These are phyloP conservation scores for Mollisiaceae sp. DNA, from an alignment of 2,329 filamentous ascomycete genomes.

Conservation along the genomic window DNA sequence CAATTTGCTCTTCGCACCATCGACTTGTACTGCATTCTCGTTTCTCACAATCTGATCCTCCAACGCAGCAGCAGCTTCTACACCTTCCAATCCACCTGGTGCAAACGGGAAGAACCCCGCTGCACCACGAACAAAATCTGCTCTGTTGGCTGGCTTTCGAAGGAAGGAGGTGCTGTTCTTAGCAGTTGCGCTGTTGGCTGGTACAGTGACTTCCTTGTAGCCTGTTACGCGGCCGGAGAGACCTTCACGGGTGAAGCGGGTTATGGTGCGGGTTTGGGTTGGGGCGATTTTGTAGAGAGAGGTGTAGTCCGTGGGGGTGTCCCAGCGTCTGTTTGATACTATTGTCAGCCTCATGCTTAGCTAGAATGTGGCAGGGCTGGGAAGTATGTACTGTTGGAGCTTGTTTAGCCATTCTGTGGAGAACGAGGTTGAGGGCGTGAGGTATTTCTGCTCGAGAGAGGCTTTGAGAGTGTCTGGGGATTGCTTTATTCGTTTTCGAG, in stretches of 20 bases:
- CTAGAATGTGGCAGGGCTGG: constrained; percentile 23
- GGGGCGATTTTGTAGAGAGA: constrained; percentile 86
- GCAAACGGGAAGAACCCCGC: constrained; percentile 95
- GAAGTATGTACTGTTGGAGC: constrained; percentile 71
- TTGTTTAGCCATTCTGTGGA: constrained; percentile 85
- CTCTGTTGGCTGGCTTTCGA: constrained; percentile 82
- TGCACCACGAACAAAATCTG: constrained; percentile 90
- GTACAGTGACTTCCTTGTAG: constrained; percentile 92
- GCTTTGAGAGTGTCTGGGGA: constrained; percentile 68
- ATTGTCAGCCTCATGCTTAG: constrained; percentile 22
- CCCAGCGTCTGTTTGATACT: constrained; percentile 66
- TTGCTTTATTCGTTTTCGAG: constrained; percentile 55
- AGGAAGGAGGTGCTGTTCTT: constrained; percentile 93
- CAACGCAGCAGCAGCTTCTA: constrained; percentile 82
- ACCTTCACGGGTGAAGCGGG: constrained; percentile 87
- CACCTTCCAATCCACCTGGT: constrained; percentile 84
- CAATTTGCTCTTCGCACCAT: constrained; percentile 60
- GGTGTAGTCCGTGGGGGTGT: constrained; percentile 78
- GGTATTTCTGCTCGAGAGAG: constrained; percentile 75
- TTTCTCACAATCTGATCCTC: constrained; percentile 74
- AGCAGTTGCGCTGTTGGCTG: constrained; percentile 84
- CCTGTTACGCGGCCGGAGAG: constrained; percentile 91
- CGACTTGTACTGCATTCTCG: constrained; percentile 53
- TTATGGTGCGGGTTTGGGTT: constrained; percentile 93
- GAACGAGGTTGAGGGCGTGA: constrained; percentile 81